Percentiles rank a stretch among this genome's conserved stretches.
These are phyloP conservation scores for Pelargonium citronellum DNA, from an alignment of 441 rosid species.

Conservation along the genomic window DNA sequence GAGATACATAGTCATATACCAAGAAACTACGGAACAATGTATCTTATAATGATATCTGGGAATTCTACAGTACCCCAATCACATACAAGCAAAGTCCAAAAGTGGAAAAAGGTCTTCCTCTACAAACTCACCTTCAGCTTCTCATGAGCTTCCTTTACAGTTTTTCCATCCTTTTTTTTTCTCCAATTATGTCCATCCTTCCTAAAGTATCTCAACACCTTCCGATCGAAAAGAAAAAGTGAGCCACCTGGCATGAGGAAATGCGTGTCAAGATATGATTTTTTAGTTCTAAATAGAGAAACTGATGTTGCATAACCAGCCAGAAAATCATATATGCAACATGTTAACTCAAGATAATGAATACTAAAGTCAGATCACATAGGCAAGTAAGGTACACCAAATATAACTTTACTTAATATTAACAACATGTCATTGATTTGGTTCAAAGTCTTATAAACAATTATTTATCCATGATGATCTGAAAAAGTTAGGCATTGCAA, in stretches of 20 bases:
- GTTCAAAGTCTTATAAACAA: no score
- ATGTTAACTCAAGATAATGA: neutral
- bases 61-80: neutral
- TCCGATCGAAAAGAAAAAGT: constrained; percentile 28
- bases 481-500: neutral
- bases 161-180: constrained; percentile 28
- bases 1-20: neutral
- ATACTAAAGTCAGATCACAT: neutral
- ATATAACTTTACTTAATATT: neutral
- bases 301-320: neutral
- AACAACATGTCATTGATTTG: neutral
- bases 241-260: constrained; percentile 23
- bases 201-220: constrained; percentile 28
- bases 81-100: neutral
- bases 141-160: constrained; percentile 30
- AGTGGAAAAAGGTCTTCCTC: neutral
- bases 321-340: neutral
- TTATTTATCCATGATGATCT: no score
- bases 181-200: constrained; percentile 32
- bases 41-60: neutral
- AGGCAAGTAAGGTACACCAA: neutral
- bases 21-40: neutral
- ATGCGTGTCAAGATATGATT: neutral
- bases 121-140: constrained; percentile 23
- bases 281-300: neutral